phyloP scores from a whole-genome alignment of 1,139 yeast genomes.

The Wickerhamiella infanticola region DNA sequence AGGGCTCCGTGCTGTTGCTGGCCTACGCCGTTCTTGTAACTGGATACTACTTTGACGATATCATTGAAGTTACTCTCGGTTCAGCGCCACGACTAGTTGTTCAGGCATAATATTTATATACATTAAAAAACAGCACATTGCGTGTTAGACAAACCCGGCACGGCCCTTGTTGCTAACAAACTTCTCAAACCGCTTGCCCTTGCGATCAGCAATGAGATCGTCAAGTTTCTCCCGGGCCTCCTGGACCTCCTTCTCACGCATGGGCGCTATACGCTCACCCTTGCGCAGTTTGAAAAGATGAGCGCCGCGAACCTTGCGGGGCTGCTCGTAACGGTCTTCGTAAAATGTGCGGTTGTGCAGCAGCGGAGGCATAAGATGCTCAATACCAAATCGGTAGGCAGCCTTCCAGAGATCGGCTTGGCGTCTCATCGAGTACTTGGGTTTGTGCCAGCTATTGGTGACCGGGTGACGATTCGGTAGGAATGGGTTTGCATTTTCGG shows the following conservation, averaged over 20 bases:
- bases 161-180: conserved; percentile 11
- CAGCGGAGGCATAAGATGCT: conserved; percentile 62
- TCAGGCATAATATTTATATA: background rate
- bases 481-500: conserved; percentile 73
- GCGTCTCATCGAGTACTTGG: conserved; percentile 67
- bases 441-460: conserved; percentile 61
- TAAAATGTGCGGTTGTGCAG: conserved; percentile 56
- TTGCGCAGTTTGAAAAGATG: conserved; percentile 64
- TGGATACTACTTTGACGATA: conserved; percentile 61
- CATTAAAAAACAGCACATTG: background rate
- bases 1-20: conserved; percentile 77
- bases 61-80: conserved; percentile 1
- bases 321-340: conserved; percentile 64
- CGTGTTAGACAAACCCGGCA: conserved; percentile 9
- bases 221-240: conserved; percentile 66
- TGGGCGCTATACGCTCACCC: conserved; percentile 57
- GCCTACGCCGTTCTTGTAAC: conserved; percentile 59
- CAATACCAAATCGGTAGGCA: conserved; percentile 68
- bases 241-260: conserved; percentile 40
- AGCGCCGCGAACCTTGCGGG: conserved; percentile 51
- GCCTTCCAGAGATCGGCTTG: conserved; percentile 74
- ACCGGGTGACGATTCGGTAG: conserved; percentile 72
- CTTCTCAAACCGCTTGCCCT: conserved; percentile 18
- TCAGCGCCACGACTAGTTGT: background rate
- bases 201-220: conserved; percentile 40